A percentile compares a stretch with the other conserved stretches of the same genome.
Evolutionary conservation across 257 asterid species (phyloP).

Genomic region (Coffea eugenioides): DNA sequence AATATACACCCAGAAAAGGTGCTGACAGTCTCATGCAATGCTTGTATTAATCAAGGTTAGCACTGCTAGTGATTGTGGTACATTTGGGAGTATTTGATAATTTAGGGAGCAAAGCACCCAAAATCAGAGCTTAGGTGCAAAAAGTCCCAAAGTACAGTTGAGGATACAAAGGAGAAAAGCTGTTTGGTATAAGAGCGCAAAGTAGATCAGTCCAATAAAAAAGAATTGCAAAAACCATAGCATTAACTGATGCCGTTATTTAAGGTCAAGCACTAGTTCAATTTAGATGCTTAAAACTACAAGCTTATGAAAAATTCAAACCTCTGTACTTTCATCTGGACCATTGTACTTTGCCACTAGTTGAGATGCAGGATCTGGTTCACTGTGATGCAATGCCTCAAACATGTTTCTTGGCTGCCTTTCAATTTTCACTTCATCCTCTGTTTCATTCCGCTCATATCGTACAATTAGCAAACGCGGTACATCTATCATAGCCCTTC

Average conservation of each 20-base stretch:
- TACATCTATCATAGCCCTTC: conserved; percentile 60
- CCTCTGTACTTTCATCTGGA: conserved; percentile 71
- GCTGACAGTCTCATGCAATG: neutral
- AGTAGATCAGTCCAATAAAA: neutral
- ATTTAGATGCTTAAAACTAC: neutral
- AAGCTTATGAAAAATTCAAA: conserved; percentile 20
- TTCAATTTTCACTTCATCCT: conserved; percentile 35
- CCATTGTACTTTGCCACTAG: conserved; percentile 96
- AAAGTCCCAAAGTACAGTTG: neutral
- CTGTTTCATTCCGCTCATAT: conserved; percentile 59
- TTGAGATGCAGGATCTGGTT: conserved; percentile 79
- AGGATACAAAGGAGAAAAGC: neutral
- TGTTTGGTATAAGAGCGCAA: neutral
- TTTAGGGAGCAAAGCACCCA: neutral
- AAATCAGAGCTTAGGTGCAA: neutral
- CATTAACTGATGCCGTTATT: neutral
- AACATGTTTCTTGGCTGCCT: conserved; percentile 47
- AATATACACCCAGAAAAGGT: neutral
- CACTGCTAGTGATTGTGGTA: neutral
- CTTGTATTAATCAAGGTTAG: neutral
- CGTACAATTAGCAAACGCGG: conserved; percentile 77
- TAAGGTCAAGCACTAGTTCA: neutral
- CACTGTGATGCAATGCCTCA: conserved; percentile 54
- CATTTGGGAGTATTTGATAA: no score
- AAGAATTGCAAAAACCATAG: neutral